A percentile compares a stretch with the other conserved stretches of the same genome.
Conservation (phyloP, 2,329 filamentous ascomycete species). For the Aspergillus quadrilineatus region DNA sequence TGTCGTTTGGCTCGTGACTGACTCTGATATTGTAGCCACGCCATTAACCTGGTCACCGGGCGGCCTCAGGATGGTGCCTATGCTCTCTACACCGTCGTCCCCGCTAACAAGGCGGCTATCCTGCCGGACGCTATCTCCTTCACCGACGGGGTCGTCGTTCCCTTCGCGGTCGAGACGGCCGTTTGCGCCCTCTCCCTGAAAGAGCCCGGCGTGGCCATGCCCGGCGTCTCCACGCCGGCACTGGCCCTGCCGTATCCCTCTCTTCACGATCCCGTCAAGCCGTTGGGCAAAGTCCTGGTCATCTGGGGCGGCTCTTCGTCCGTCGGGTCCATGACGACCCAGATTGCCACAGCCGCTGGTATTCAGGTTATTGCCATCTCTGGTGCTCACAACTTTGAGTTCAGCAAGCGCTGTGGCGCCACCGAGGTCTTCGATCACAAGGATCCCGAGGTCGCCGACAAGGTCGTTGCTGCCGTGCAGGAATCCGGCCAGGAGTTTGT, state of each 20-base stretch:
- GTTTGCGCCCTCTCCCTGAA: conserved; percentile 26
- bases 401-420: conserved; percentile 38
- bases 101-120: conserved; percentile 20
- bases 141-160: conserved; percentile 38
- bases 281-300: conserved; percentile 29
- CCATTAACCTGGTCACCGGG: conserved; percentile 25
- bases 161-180: conserved; percentile 36
- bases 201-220: background rate
- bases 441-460: conserved; percentile 25
- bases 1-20: background rate
- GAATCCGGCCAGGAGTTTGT: conserved; percentile 17
- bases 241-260: conserved; percentile 26
- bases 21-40: conserved; percentile 5
- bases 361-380: conserved; percentile 42
- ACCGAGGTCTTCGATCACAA: conserved; percentile 40
- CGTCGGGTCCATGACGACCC: conserved; percentile 45
- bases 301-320: conserved; percentile 48
- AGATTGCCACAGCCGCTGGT: conserved; percentile 43
- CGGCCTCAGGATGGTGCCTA: conserved; percentile 27
- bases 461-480: conserved; percentile 25
- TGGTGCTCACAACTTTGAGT: conserved; percentile 37
- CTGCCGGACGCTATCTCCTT: conserved; percentile 36
- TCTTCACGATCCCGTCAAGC: conserved; percentile 15
- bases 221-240: conserved; percentile 21
- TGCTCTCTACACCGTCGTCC: conserved; percentile 30